Conservation (phyloP, 2,329 filamentous ascomycete species). For the Aspergillus oerlinghausenensis region DNA sequence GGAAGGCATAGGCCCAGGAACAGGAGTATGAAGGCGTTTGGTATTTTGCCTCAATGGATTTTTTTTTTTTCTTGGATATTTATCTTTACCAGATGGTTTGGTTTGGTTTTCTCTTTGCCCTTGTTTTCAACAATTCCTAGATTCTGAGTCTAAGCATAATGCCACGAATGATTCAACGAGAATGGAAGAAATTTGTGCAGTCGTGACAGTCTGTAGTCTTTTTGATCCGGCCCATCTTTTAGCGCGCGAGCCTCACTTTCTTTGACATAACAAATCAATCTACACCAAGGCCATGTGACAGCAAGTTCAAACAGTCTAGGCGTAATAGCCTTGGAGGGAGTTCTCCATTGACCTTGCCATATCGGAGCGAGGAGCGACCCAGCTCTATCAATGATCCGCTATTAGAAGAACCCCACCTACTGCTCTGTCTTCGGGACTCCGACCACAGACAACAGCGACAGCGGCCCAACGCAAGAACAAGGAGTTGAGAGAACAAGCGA, state of each 20-base stretch:
- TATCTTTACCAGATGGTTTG: not conserved
- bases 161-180: not conserved
- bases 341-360: not conserved
- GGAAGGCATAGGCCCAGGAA: constrained; percentile 18
- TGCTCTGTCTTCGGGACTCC: not conserved
- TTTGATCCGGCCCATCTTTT: not conserved
- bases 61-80: not conserved
- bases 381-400: not conserved
- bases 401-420: not conserved
- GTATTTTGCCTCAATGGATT: not conserved
- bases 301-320: not conserved
- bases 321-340: no score
- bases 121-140: not conserved
- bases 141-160: not conserved
- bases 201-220: not conserved
- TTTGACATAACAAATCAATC: not conserved
- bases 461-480: not conserved
- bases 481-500: not conserved
- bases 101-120: not conserved
- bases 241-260: not conserved
- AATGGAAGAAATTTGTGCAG: not conserved
- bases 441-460: not conserved
- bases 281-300: not conserved
- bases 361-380: not conserved
- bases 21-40: constrained; percentile 11